phyloP scores from a whole-genome alignment of 1,139 yeast genomes.

The Spathaspora sp. region DNA sequence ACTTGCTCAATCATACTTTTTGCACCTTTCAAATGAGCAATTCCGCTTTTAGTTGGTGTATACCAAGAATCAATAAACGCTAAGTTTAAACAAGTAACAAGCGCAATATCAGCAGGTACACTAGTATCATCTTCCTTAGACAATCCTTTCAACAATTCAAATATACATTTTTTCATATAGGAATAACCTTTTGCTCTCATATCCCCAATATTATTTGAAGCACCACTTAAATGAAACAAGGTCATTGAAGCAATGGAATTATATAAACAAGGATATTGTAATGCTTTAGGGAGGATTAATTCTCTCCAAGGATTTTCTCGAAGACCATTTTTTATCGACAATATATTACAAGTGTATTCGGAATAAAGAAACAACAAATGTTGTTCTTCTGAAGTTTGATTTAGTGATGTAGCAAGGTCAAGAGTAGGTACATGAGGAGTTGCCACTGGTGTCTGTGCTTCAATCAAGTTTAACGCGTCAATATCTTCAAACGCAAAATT shows the following conservation, averaged over 20 bases:
- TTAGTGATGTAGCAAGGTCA: constrained; percentile 2
- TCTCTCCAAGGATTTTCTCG: constrained; percentile 69
- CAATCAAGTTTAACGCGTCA: constrained; percentile 4
- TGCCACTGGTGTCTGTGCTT: not conserved
- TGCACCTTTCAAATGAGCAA: constrained; percentile 68
- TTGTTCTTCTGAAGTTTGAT: constrained; percentile 25
- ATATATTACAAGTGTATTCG: constrained; percentile 56
- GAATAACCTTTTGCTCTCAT: constrained; percentile 50
- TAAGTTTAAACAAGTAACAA: constrained; percentile 61
- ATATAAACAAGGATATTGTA: constrained; percentile 52
- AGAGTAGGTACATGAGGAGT: not conserved
- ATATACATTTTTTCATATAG: constrained; percentile 61
- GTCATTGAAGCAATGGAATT: constrained; percentile 69
- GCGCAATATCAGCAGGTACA: constrained; percentile 63
- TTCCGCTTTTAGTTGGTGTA: constrained; percentile 62
- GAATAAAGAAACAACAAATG: constrained; percentile 36
- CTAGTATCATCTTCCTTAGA: constrained; percentile 28
- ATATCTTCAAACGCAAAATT: constrained; percentile 39
- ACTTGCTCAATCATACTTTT: constrained; percentile 57
- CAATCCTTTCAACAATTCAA: constrained; percentile 58
- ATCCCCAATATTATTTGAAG: constrained; percentile 22
- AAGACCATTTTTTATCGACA: constrained; percentile 64
- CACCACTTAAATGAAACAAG: constrained; percentile 49
- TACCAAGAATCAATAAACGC: constrained; percentile 73
- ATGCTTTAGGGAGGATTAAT: constrained; percentile 55